These are phyloP conservation scores for Magnaporthiopsis incrustans DNA, from an alignment of 2,329 filamentous ascomycete genomes.

Conservation along the genomic window DNA sequence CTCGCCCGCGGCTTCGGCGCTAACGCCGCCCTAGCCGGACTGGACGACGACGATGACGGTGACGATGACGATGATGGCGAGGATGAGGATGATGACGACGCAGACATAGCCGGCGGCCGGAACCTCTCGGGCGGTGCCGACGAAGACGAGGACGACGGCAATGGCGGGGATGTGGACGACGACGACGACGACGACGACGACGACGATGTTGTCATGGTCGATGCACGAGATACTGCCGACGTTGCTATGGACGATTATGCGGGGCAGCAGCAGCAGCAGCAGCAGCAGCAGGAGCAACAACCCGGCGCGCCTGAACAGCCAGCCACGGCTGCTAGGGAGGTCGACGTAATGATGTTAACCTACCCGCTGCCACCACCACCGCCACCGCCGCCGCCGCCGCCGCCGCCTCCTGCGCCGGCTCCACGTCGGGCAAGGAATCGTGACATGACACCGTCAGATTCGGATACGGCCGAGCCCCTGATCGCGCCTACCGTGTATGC, in stretches of 20 bases:
- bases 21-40: slow-evolving; percentile 30
- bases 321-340: slow-evolving; percentile 47
- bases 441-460: slow-evolving; percentile 63
- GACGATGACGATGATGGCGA: slow-evolving; percentile 14
- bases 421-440: slow-evolving; percentile 42
- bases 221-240: slow-evolving; percentile 37
- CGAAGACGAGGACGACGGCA: slow-evolving; percentile 34
- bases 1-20: not conserved
- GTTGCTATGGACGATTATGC: slow-evolving; percentile 40
- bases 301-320: not conserved
- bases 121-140: slow-evolving; percentile 15
- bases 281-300: not conserved
- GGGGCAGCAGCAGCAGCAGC: not conserved
- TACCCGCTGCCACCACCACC: slow-evolving; percentile 59
- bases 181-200: slow-evolving; percentile 45
- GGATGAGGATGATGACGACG: slow-evolving; percentile 22
- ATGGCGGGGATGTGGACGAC: slow-evolving; percentile 22
- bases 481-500: slow-evolving; percentile 54
- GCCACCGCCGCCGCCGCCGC: slow-evolving; percentile 58
- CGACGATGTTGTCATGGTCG: slow-evolving; percentile 51
- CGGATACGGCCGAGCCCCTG: slow-evolving; percentile 61
- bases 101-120: not conserved
- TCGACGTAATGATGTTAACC: slow-evolving; percentile 70
- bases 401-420: slow-evolving; percentile 43
- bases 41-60: slow-evolving; percentile 23